phyloP scores from a whole-genome alignment of 2,329 filamentous ascomycete species.

The Exophiala phaeomuriformis region DNA sequence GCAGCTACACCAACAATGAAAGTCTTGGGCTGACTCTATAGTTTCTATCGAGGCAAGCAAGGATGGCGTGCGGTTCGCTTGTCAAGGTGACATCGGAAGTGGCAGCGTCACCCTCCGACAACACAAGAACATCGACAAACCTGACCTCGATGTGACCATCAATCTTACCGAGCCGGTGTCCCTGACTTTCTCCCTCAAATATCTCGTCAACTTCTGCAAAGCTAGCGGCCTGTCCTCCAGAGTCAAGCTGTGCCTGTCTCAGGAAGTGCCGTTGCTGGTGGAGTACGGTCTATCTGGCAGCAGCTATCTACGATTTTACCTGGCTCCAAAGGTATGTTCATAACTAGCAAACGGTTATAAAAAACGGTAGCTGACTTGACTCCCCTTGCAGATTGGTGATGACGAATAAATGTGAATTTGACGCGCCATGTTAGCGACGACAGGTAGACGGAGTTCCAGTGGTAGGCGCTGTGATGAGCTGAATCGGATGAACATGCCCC shows the following conservation, averaged over 20 bases:
- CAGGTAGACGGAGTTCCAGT: background rate
- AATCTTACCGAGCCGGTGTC: constrained; percentile 85
- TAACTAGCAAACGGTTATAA: background rate
- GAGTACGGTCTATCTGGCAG: constrained; percentile 77
- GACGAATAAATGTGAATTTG: constrained; percentile 37
- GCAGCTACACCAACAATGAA: background rate
- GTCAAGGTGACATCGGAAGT: constrained; percentile 90
- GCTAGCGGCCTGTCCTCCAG: constrained; percentile 71
- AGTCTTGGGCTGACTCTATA: constrained; percentile 34
- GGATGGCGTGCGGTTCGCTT: constrained; percentile 93
- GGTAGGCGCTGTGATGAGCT: background rate
- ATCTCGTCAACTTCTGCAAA: constrained; percentile 99
- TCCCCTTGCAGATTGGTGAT: constrained; percentile 54
- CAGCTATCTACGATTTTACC: constrained; percentile 92
- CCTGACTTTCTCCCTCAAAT: constrained; percentile 97
- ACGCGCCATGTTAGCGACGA: constrained; percentile 1
- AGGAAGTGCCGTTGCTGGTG: constrained; percentile 90
- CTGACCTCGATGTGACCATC: constrained; percentile 77
- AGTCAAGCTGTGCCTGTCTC: constrained; percentile 90
- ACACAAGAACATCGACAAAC: constrained; percentile 84
- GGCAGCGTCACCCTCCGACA: constrained; percentile 86
- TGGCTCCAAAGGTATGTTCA: constrained; percentile 81
- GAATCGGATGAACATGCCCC: background rate
- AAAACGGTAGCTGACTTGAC: constrained; percentile 33
- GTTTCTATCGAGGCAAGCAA: constrained; percentile 94